A percentile compares a stretch with the other conserved stretches of the same genome.
Conservation (phyloP, 2,329 filamentous ascomycete species). For the Trichoderma brevicompactum region DNA sequence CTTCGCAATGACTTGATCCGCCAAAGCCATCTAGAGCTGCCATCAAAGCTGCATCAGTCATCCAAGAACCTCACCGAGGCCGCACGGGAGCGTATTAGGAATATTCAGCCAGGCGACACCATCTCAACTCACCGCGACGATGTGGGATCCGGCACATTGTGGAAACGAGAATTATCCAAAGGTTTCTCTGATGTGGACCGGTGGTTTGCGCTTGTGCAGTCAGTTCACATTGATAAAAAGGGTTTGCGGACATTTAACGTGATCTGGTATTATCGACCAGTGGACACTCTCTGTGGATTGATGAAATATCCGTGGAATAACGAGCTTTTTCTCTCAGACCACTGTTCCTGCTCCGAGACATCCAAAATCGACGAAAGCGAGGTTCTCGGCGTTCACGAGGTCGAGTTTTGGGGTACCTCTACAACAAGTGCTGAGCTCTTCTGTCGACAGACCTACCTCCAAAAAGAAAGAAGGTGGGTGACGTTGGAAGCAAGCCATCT, state of each 20-base stretch:
- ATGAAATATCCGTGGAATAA: constrained; percentile 72
- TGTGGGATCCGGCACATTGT: constrained; percentile 55
- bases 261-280: constrained; percentile 73
- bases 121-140: constrained; percentile 54
- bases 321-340: constrained; percentile 76
- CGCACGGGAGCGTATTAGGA: constrained; percentile 35
- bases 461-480: constrained; percentile 63
- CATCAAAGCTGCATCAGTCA: constrained; percentile 33
- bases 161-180: constrained; percentile 56
- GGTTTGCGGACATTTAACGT: constrained; percentile 60
- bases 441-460: constrained; percentile 70
- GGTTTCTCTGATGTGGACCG: constrained; percentile 52
- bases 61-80: constrained; percentile 34
- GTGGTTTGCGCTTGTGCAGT: constrained; percentile 75
- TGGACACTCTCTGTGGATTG: constrained; percentile 70
- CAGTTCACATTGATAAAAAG: constrained; percentile 46
- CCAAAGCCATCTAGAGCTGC: constrained; percentile 38
- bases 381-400: constrained; percentile 59
- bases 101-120: constrained; percentile 52
- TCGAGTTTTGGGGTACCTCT: constrained; percentile 62
- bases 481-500: constrained; percentile 61
- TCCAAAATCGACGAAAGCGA: constrained; percentile 57
- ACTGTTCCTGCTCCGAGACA: constrained; percentile 68
- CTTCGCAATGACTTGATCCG: constrained; percentile 39
- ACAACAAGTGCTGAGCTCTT: constrained; percentile 60